A percentile compares a stretch with the other conserved stretches of the same genome.
Conservation (phyloP, 1,284 basidiomycete genomes). For the Boletus semigastroideus region DNA sequence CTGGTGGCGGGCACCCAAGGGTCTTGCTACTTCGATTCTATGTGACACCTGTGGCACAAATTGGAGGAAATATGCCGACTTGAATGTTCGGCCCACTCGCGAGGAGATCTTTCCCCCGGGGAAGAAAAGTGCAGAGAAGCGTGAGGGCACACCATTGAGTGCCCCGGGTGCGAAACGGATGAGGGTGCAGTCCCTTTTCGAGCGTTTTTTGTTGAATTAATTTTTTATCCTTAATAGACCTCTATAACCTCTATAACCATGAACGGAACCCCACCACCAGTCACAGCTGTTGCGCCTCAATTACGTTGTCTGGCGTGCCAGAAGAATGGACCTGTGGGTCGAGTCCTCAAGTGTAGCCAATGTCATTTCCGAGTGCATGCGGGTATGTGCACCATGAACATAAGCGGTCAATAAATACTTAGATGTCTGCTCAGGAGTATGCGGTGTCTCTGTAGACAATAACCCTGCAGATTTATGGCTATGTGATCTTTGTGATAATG, state of each 20-base stretch:
- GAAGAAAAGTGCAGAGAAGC: slow-evolving; percentile 61
- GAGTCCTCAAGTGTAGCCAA: slow-evolving; percentile 76
- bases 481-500: slow-evolving; percentile 85
- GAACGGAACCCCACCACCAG: slow-evolving; percentile 56
- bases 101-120: slow-evolving; percentile 55
- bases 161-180: slow-evolving; percentile 62
- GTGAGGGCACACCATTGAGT: slow-evolving; percentile 74
- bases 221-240: slow-evolving; percentile 40
- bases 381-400: slow-evolving; percentile 39
- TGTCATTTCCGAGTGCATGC: slow-evolving; percentile 79
- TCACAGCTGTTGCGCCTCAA: slow-evolving; percentile 51
- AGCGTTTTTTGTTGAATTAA: neutral
- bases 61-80: slow-evolving; percentile 89
- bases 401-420: slow-evolving; percentile 1
- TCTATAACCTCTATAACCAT: slow-evolving; percentile 49
- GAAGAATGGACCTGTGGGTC: slow-evolving; percentile 68
- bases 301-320: slow-evolving; percentile 76
- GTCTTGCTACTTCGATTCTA: slow-evolving; percentile 66
- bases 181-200: slow-evolving; percentile 47
- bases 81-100: slow-evolving; percentile 68
- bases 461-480: slow-evolving; percentile 69
- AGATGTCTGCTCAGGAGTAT: slow-evolving; percentile 45
- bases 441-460: slow-evolving; percentile 68
- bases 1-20: slow-evolving; percentile 89
- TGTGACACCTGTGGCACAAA: slow-evolving; percentile 80